A percentile compares a stretch with the other conserved stretches of the same genome.
Conservation (phyloP, 1,284 basidiomycete genomes). For the Cyathus olla region DNA sequence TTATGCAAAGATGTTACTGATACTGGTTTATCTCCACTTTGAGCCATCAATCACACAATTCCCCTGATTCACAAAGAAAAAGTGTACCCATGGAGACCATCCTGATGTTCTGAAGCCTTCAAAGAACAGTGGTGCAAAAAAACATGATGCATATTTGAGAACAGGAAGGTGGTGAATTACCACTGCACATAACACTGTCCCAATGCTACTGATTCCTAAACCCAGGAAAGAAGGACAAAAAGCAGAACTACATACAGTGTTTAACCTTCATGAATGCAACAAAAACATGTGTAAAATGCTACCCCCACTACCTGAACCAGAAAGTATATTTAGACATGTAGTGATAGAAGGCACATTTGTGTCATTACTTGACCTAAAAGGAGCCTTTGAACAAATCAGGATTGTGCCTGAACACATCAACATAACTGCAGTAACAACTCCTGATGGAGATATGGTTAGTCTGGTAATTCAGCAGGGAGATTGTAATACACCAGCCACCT, state of each 20-base stretch:
- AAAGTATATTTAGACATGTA: conserved; percentile 29
- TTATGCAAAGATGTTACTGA: conserved; percentile 33
- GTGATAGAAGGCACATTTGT: background rate
- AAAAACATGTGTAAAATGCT: conserved; percentile 19
- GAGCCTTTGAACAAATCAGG: conserved; percentile 45
- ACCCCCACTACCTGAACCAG: conserved; percentile 26
- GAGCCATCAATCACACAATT: conserved; percentile 50
- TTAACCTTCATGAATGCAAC: conserved; percentile 11
- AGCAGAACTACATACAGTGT: conserved; percentile 11
- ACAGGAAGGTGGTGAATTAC: background rate
- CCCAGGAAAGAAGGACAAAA: background rate
- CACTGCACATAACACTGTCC: too few relatives aligned
- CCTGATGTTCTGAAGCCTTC: conserved; percentile 44
- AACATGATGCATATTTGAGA: conserved; percentile 28
- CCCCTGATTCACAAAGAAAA: conserved; percentile 46
- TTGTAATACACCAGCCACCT: background rate
- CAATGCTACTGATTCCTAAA: conserved; percentile 20
- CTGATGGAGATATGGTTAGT: conserved; percentile 46
- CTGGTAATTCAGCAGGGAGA: conserved; percentile 28
- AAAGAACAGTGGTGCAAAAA: conserved; percentile 31
- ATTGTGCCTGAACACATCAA: conserved; percentile 40
- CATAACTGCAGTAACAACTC: conserved; percentile 27
- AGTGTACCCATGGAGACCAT: conserved; percentile 39
- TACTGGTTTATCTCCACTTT: conserved; percentile 38
- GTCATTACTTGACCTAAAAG: conserved; percentile 37